Conservation (phyloP, 306 rosid genomes). For the Pyrus communis region DNA sequence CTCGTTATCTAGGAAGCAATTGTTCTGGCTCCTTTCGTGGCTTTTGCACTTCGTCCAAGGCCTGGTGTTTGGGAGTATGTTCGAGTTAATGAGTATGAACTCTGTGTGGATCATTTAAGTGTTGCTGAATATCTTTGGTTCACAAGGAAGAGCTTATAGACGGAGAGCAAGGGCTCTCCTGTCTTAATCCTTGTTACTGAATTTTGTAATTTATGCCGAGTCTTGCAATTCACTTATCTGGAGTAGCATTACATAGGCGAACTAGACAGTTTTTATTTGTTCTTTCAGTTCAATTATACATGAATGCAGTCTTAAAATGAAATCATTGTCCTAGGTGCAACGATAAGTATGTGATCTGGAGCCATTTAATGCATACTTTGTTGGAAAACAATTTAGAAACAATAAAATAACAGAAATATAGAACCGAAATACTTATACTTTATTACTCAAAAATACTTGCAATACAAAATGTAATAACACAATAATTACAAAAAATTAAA, state of each 20-base stretch:
- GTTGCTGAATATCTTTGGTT: conserved; percentile 65
- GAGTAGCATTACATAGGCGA: too few species aligned
- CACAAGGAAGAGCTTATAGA: conserved; percentile 70
- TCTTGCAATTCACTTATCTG: conserved; percentile 2
- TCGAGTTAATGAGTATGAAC: conserved; percentile 64
- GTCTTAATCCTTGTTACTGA: conserved; percentile 1
- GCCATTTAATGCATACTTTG: conserved; percentile 84
- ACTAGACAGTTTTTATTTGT: not conserved
- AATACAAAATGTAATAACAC: too few species aligned
- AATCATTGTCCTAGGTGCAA: conserved; percentile 22
- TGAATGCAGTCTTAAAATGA: not conserved
- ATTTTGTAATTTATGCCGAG: not conserved
- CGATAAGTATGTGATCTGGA: conserved; percentile 58
- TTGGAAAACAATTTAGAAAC: too few species aligned
- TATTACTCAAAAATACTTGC: too few species aligned
- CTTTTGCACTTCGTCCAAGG: conserved; percentile 72
- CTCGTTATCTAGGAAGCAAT: conserved; percentile 47
- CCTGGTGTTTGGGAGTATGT: conserved; percentile 80
- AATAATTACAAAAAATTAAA: too few species aligned
- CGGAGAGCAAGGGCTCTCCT: conserved; percentile 38
- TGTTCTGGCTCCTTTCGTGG: conserved; percentile 69
- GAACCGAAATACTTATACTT: too few species aligned
- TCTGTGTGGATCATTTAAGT: conserved; percentile 63
- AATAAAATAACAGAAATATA: too few species aligned
- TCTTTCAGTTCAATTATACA: not conserved